Conservation (phyloP, 176 grass and related monocot species). For the Cymbopogon citratus region DNA sequence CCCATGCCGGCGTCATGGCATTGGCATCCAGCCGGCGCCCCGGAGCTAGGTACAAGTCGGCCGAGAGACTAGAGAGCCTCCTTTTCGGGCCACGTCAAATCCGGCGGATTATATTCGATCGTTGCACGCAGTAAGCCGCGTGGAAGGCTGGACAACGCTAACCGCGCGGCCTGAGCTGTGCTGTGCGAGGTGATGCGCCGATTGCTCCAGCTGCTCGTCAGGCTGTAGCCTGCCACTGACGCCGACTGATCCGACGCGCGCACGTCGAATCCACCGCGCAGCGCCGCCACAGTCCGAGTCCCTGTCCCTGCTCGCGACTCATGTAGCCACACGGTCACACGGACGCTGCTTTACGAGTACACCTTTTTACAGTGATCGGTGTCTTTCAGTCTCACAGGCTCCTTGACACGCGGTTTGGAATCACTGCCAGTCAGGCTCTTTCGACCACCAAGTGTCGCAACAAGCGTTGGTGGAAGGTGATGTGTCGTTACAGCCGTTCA, state of each 20-base stretch:
- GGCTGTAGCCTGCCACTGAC: background rate
- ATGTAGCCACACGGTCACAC: background rate
- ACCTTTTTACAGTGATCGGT: background rate
- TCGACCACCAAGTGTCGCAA: background rate
- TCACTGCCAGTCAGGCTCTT: conserved; percentile 5
- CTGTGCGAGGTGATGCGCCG: background rate
- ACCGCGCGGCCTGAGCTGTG: background rate
- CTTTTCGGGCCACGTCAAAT: background rate
- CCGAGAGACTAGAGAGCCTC: background rate
- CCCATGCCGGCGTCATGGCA: background rate
- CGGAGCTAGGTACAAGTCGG: conserved; percentile 14
- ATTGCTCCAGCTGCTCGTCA: background rate
- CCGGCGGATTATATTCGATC: conserved; percentile 9
- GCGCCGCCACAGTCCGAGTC: background rate
- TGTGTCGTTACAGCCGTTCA: conserved; percentile 32
- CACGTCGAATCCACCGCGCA: background rate
- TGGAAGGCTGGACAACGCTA: conserved; percentile 14
- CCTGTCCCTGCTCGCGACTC: background rate
- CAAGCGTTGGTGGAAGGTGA: conserved; percentile 24
- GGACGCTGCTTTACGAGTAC: background rate
- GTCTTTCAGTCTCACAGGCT: background rate
- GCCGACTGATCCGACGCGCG: background rate
- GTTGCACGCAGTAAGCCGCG: conserved; percentile 14
- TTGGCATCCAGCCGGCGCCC: background rate
- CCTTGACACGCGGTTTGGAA: background rate